Conservation (phyloP, 768 basidiomycete species). For the Rhodocollybia butyracea region DNA sequence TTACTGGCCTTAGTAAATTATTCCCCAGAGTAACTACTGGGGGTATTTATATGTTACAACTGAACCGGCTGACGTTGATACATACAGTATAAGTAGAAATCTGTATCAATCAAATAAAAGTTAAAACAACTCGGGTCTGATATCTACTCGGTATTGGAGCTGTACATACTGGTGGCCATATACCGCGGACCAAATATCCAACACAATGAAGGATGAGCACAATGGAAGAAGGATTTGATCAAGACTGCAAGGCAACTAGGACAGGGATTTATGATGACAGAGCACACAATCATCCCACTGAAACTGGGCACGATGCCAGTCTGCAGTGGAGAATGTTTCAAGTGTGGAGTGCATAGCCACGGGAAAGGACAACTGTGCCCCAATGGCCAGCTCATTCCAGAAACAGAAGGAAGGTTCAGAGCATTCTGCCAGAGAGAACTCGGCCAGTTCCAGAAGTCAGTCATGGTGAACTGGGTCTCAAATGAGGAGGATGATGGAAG, state of each 20-base stretch:
- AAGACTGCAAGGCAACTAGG: background rate
- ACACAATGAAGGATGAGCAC: background rate
- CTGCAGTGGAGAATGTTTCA: background rate
- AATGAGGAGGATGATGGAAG: too few relatives aligned
- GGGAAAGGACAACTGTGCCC: background rate
- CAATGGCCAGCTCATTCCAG: background rate
- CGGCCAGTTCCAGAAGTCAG: background rate
- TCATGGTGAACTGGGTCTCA: background rate
- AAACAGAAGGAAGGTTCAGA: background rate
- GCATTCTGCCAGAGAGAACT: background rate
- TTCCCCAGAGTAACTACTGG: too few relatives aligned
- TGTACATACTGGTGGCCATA: too few relatives aligned
- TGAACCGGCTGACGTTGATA: too few relatives aligned
- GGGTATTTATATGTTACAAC: too few relatives aligned
- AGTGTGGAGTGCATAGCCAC: background rate
- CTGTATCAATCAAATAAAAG: too few relatives aligned
- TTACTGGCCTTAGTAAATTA: too few relatives aligned
- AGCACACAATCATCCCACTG: background rate
- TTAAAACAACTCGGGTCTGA: too few relatives aligned
- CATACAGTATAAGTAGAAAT: too few relatives aligned
- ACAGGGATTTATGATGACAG: background rate
- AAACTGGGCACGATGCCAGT: background rate
- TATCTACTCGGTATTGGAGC: too few relatives aligned
- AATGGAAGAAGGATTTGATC: background rate
- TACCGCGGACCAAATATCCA: too few relatives aligned